Evolutionary conservation across 345 rosid species (phyloP).

Genomic region (Aegle marmelos): DNA sequence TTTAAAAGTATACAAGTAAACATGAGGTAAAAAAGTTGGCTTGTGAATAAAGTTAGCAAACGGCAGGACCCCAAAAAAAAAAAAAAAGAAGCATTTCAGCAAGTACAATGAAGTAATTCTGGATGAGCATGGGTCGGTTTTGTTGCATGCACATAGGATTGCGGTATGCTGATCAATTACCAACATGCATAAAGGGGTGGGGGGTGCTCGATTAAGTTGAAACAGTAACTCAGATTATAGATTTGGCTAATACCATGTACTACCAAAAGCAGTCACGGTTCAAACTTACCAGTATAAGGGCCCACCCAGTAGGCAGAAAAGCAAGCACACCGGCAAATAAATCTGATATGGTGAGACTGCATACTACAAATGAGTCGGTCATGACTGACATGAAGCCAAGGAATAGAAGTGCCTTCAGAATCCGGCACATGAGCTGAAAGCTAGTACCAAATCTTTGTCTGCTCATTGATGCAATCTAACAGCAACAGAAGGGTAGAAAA

Average conservation of each 20-base stretch:
- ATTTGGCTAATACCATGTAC: neutral
- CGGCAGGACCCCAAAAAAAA: neutral
- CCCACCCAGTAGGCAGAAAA: slow-evolving; percentile 92
- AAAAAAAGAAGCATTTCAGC: neutral
- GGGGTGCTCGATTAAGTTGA: neutral
- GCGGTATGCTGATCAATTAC: neutral
- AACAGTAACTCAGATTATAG: neutral
- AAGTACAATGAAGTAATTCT: neutral
- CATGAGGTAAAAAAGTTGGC: no score
- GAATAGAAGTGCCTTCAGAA: slow-evolving; percentile 91
- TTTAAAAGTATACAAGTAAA: no score
- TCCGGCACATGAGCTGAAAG: slow-evolving; percentile 88
- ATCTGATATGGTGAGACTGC: slow-evolving; percentile 65
- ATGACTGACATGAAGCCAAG: slow-evolving; percentile 83
- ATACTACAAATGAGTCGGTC: slow-evolving; percentile 73
- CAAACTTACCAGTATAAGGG: slow-evolving; percentile 74
- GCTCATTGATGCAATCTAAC: slow-evolving; percentile 82
- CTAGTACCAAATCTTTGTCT: slow-evolving; percentile 72
- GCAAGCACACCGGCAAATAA: slow-evolving; percentile 72
- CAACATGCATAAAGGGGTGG: neutral
- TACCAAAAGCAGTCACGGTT: neutral
- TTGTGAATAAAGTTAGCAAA: no score
- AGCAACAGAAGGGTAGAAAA: slow-evolving; percentile 10
- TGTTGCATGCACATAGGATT: neutral
- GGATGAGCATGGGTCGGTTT: neutral